phyloP scores from a whole-genome alignment of 306 rosid genomes.

The Rubus parviflorus region DNA sequence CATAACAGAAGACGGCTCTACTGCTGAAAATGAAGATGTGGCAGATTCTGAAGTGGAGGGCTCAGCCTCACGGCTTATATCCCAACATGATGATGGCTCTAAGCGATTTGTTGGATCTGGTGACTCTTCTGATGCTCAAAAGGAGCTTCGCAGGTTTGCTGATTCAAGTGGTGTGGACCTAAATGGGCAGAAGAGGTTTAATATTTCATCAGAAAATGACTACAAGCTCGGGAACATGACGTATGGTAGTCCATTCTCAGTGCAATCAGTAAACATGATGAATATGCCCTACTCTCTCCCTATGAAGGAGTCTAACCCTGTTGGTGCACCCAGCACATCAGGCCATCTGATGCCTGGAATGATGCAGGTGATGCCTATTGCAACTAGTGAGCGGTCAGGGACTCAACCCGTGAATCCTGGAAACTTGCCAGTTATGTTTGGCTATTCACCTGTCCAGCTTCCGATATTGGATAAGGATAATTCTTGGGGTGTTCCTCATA shows the following conservation, averaged over 20 bases:
- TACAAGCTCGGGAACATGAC: conserved; percentile 55
- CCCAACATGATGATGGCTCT: conserved; percentile 56
- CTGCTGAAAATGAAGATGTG: conserved; percentile 94
- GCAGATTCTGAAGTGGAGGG: conserved; percentile 93
- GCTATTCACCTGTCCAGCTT: conserved; percentile 77
- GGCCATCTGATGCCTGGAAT: conserved; percentile 53
- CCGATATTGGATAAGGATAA: conserved; percentile 79
- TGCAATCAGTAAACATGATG: conserved; percentile 64
- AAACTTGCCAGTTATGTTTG: conserved; percentile 72
- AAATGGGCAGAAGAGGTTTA: conserved; percentile 70
- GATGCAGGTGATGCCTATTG: conserved; percentile 63
- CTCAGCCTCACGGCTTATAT: conserved; percentile 61
- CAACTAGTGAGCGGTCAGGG: conserved; percentile 58
- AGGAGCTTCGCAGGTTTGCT: conserved; percentile 50
- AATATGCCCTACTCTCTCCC: conserved; percentile 55
- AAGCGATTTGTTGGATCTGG: conserved; percentile 56
- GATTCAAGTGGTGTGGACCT: conserved; percentile 48
- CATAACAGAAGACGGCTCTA: conserved; percentile 79
- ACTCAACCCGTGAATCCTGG: conserved; percentile 53
- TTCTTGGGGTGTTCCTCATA: conserved; percentile 71
- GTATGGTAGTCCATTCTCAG: conserved; percentile 51
- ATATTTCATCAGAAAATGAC: conserved; percentile 56
- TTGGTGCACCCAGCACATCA: conserved; percentile 43
- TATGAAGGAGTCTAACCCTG: conserved; percentile 54
- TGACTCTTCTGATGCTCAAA: conserved; percentile 56